These are phyloP conservation scores for Fraxinus platypoda DNA, from an alignment of 305 asterid genomes.

Conservation along the genomic window DNA sequence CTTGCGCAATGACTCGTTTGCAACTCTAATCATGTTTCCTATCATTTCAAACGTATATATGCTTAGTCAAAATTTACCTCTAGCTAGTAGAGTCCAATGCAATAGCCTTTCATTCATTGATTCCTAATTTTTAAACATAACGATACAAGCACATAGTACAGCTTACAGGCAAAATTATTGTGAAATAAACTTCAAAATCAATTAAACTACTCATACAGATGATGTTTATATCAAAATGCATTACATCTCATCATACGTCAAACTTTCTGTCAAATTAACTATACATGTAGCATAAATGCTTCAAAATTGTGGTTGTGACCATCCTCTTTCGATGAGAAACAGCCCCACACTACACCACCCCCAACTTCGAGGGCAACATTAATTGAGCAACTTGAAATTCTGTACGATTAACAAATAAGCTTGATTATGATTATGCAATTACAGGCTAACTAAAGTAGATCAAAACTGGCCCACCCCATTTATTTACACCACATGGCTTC, in stretches of 20 bases:
- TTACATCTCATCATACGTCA: too few relatives aligned
- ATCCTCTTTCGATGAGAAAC: not conserved
- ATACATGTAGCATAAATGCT: too few relatives aligned
- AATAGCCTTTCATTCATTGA: not conserved
- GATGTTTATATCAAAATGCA: too few relatives aligned
- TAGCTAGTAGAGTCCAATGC: not conserved
- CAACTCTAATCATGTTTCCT: not conserved
- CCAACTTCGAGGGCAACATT: not conserved
- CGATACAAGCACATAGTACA: not conserved
- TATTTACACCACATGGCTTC: not conserved
- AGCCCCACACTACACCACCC: not conserved
- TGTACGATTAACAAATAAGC: not conserved
- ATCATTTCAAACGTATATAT: not conserved
- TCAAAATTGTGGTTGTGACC: not conserved
- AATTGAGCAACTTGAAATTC: not conserved
- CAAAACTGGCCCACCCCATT: conserved; percentile 1
- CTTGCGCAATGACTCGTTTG: not conserved
- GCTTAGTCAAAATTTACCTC: not conserved
- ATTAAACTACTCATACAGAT: too few relatives aligned
- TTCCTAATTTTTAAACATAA: not conserved
- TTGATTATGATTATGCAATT: not conserved
- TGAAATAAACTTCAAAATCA: not conserved
- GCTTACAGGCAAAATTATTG: not conserved
- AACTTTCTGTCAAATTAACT: not conserved
- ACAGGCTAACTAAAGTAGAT: not conserved